phyloP scores from a whole-genome alignment of 2,329 filamentous ascomycete species.

The Sporothrix pallida region DNA sequence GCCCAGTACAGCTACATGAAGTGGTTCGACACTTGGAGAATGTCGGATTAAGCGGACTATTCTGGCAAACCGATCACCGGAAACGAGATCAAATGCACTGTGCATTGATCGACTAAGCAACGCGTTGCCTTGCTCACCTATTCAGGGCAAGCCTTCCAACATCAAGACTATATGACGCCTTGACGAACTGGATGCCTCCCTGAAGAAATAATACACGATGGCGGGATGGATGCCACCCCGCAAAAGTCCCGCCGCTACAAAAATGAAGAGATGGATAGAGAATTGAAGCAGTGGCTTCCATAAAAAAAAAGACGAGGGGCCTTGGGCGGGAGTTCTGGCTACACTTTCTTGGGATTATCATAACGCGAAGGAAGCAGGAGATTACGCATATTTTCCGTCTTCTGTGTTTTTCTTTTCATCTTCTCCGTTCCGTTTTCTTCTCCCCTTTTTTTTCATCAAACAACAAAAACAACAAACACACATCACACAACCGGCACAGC shows the following conservation, averaged over 20 bases:
- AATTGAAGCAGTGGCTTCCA: conserved; percentile 18
- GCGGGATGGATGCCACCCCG: not conserved
- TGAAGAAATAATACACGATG: not conserved
- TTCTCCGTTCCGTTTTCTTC: not conserved
- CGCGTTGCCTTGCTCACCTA: not conserved
- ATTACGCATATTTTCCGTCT: conserved; percentile 14
- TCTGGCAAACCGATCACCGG: too few relatives aligned
- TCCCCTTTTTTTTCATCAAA: not conserved
- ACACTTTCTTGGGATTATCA: conserved; percentile 35
- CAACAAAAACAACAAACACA: conserved; percentile 29
- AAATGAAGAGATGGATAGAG: conserved; percentile 32
- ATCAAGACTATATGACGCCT: not conserved
- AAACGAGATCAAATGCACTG: not conserved
- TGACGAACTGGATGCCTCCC: not conserved
- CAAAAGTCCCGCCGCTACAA: not conserved
- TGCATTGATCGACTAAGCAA: not conserved
- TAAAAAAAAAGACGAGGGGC: conserved; percentile 19
- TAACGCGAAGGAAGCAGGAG: conserved; percentile 24
- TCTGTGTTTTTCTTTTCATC: conserved; percentile 1
- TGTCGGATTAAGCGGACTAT: conserved; percentile 63
- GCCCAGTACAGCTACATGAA: conserved; percentile 88
- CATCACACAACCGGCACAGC: not conserved
- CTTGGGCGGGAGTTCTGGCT: conserved; percentile 39
- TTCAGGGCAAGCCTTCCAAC: too few relatives aligned
- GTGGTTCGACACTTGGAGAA: conserved; percentile 89